Base-by-base conservation (phyloP, 192 early-diverging fungal species). In the Blastocladiella britannica region DNA sequence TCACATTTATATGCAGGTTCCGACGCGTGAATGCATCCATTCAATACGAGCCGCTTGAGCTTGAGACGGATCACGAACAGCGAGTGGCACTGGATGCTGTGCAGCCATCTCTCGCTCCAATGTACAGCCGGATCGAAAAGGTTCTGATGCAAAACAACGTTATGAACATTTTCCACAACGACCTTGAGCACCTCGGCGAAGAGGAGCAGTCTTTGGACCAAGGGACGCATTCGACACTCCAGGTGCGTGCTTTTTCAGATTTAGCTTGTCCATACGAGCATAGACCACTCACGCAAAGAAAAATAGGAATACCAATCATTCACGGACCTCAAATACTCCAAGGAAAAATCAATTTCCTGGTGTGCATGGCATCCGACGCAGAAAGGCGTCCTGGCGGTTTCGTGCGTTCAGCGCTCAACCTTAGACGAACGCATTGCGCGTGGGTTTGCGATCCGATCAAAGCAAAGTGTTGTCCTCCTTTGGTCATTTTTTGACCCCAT, bases 401-500 rank as follows among this genome's bases (percentile, higher is more conserved):
- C 79, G 15, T 81, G 79, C 62, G 63, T 67, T 7, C 57, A 75
- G 54, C 61, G 65, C 20, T 25, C 62, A 7, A 69, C 71, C 6
- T 75, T 77, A 56, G 77, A 80, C 53, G 79, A 81, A 53, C 60
- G 74, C 9, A 55, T 80, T 4, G 72, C 70, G 31, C 22, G 22
- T 12, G 73, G 73, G 4, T 62, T 73, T 29, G 55, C 62, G 18
- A 57, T 71, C 23, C 54, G 65, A 27, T 64, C 70, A 15, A 72
- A 74, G 31, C 37, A 71, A 53, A 52, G 66, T 8, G 52, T 78
- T 7, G 73, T 81, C 55, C 55, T 81, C n/a, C 69, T 81, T 7
- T 81, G 79, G 79, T 79, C 71, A 60, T 80, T 81, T 55, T 65
- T 73, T 43, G 79, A 81, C 56, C 79, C 79, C 0, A 81, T 81